phyloP scores from a whole-genome alignment of 352 stramenopile genomes.

The Phytopythium vexans region DNA sequence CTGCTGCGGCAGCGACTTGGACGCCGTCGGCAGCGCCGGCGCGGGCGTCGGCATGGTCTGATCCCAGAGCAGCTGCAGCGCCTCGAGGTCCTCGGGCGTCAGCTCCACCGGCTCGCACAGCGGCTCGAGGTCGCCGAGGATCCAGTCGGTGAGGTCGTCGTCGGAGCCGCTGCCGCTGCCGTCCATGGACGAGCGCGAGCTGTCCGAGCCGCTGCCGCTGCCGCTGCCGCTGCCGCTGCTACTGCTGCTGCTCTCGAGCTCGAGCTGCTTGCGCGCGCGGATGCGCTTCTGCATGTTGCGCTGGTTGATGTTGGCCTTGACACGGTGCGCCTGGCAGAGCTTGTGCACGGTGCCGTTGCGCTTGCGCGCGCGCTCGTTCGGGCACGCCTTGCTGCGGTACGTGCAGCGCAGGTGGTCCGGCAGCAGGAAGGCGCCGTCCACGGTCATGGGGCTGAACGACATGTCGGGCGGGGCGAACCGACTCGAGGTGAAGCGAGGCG shows the following conservation, averaged over 20 bases:
- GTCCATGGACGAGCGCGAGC: background rate
- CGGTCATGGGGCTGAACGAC: slow-evolving; percentile 3
- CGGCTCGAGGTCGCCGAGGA: slow-evolving; percentile 16
- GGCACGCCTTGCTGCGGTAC: slow-evolving; percentile 47
- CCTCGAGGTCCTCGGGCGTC: slow-evolving; percentile 26
- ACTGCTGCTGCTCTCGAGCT: slow-evolving; percentile 5
- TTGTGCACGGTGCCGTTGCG: slow-evolving; percentile 44
- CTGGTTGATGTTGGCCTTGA: slow-evolving; percentile 58
- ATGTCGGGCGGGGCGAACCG: slow-evolving; percentile 7
- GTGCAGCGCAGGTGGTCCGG: slow-evolving; percentile 30
- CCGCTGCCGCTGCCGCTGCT: slow-evolving; percentile 18
- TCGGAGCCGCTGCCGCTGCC: slow-evolving; percentile 18
- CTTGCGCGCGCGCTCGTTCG: slow-evolving; percentile 46
- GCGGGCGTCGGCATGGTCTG: background rate
- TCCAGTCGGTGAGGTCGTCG: slow-evolving; percentile 21
- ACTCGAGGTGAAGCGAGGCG: slow-evolving; percentile 20
- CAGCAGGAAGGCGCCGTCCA: slow-evolving; percentile 6
- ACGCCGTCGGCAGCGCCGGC: too few relatives aligned
- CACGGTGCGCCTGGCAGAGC: slow-evolving; percentile 46
- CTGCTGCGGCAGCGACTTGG: background rate
- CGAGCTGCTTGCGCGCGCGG: slow-evolving; percentile 12
- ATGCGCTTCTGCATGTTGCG: slow-evolving; percentile 37
- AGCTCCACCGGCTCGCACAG: slow-evolving; percentile 19
- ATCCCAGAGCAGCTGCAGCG: slow-evolving; percentile 22
- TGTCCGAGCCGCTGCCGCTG: slow-evolving; percentile 5